Base-by-base conservation (phyloP, 345 rosid species). In the Kandelia obovata region DNA sequence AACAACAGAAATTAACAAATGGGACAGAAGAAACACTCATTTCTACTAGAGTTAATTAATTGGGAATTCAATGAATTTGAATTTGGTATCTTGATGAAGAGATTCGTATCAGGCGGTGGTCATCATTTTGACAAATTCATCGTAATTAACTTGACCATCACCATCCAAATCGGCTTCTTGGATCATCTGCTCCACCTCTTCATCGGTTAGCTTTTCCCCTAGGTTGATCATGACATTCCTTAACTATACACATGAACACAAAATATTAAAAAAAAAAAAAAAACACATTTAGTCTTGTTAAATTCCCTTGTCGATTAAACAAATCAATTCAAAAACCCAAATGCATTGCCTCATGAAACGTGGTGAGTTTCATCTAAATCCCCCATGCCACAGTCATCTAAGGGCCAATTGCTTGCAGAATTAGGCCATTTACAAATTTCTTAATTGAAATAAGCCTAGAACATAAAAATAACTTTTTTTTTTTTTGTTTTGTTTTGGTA, bases 221-320 rank as follows among this genome's bases (percentile, higher is more conserved):
- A 93, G 84, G 78, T 89, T 89, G 71, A 93, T 93, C 98, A 93
- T 93, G 35, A 90, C 98, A 68, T 89, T 85, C 89, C 97, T 85
- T 82, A 93, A 53, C 98, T 43, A 43, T 90, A 68, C 62, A 66
- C 53, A 70, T 19, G 72, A n/a, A 67, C 25, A 57, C 57, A 21
- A 11, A 39, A 9, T 5, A 32, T 21, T 21, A 19, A 39, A 9
- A 6, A 34, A 7, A 7, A 43, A 13, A 13, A 43, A 11, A 43
- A 43, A 2, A 3, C 17, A 43, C 17, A 43, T 11, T 37, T 25
- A 52, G 62, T 43, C 37, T 26, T 8, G 55, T 60, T 72, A 52
- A 13, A 73, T 58, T 65, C 68, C 27, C 64, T 19, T 35, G 17
- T 23, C 49, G 3, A 15, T 43, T 32, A 71, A 27, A 43, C 57